Conservation (phyloP, 345 rosid genomes). For the Zanthoxylum bungeanum region DNA sequence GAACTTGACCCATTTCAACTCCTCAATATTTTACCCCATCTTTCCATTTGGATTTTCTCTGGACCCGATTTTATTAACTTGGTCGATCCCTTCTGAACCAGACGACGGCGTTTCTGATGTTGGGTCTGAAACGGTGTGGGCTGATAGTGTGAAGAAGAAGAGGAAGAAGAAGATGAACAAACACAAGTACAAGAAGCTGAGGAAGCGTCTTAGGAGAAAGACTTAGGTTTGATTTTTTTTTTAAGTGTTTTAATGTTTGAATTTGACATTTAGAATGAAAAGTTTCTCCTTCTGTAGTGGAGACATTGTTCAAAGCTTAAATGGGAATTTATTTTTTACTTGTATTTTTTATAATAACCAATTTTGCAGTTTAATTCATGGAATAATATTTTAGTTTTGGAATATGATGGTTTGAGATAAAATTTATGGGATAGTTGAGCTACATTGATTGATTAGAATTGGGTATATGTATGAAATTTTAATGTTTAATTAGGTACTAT, state of each 20-base stretch:
- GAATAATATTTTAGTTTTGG: background rate
- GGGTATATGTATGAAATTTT: background rate
- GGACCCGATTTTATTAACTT: conserved; percentile 19
- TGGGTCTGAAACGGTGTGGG: conserved; percentile 30
- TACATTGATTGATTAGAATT: background rate
- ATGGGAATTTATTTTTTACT: background rate
- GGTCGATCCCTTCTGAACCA: conserved; percentile 12
- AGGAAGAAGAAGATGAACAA: conserved; percentile 78
- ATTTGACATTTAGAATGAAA: background rate
- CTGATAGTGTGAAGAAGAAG: conserved; percentile 72
- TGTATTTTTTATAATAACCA: background rate
- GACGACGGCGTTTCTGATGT: conserved; percentile 11
- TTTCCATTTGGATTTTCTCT: conserved; percentile 21
- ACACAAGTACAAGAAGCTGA: conserved; percentile 52
- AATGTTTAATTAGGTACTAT: background rate
- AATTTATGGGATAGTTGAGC: background rate
- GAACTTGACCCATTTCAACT: conserved; percentile 1
- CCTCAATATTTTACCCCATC: conserved; percentile 20
- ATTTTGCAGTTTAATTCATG: background rate
- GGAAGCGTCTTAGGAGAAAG: conserved; percentile 47
- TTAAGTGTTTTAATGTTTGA: background rate
- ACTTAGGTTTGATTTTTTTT: conserved; percentile 14
- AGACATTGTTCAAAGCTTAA: conserved; percentile 9
- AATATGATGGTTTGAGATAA: background rate
- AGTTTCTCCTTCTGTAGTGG: background rate